Conservation (phyloP, 2,329 filamentous ascomycete species). For the Rosellinia necatrix region DNA sequence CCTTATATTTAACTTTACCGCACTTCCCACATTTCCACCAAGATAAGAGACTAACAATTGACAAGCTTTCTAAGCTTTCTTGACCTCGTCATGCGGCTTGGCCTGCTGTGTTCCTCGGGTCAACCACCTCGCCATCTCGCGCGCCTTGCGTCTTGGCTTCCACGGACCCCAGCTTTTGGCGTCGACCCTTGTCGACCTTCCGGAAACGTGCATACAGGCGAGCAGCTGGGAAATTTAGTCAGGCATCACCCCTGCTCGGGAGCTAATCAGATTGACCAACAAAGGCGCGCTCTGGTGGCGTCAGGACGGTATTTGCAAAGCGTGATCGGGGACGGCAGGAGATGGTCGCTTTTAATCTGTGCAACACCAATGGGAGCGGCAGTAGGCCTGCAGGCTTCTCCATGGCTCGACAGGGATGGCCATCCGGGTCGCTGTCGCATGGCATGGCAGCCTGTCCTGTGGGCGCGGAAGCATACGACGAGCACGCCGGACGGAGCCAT, state of each 20-base stretch:
- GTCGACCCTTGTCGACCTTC: constrained; percentile 18
- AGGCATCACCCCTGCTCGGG: constrained; percentile 5
- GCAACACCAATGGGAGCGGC: constrained; percentile 4
- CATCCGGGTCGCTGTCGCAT: background rate
- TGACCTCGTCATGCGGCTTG: constrained; percentile 10
- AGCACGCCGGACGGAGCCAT: background rate
- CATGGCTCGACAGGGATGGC: constrained; percentile 1
- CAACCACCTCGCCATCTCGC: background rate
- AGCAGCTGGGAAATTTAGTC: constrained; percentile 2
- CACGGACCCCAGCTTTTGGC: constrained; percentile 20
- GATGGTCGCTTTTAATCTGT: constrained; percentile 8
- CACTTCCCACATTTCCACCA: background rate
- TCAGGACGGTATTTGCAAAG: background rate
- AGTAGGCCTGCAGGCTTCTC: constrained; percentile 5
- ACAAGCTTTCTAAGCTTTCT: constrained; percentile 23
- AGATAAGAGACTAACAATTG: constrained; percentile 13
- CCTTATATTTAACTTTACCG: background rate
- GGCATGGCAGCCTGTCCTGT: constrained; percentile 3
- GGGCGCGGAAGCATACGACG: constrained; percentile 17
- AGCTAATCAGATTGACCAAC: constrained; percentile 2
- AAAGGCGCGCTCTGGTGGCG: constrained; percentile 12
- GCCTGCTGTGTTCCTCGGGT: background rate
- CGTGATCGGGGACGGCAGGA: background rate
- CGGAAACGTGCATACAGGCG: constrained; percentile 2
- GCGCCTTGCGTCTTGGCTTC: constrained; percentile 16